A percentile compares a stretch with the other conserved stretches of the same genome.
Evolutionary conservation across 495 filamentous ascomycete genomes (phyloP).

Genomic region (Trichoderma gamsii): DNA sequence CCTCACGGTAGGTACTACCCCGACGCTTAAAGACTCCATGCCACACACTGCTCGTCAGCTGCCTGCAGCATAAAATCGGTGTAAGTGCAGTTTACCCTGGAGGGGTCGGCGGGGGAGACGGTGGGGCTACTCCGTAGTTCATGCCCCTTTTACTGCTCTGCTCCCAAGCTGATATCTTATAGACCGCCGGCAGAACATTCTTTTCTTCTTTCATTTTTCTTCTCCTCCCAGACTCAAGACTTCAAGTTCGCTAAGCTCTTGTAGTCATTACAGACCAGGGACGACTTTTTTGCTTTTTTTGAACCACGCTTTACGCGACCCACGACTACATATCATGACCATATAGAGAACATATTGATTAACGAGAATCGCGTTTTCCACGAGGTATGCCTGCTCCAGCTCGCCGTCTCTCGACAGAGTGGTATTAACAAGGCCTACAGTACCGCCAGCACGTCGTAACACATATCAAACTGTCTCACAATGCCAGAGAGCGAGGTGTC

Average conservation of each 20-base stretch:
- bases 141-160: conserved; percentile 12
- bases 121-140: background rate
- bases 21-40: background rate
- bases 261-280: too few relatives aligned
- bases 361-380: too few relatives aligned
- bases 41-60: background rate
- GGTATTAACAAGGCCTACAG: background rate
- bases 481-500: conserved; percentile 1
- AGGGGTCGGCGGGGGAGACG: conserved; percentile 3
- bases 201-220: too few relatives aligned
- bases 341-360: too few relatives aligned
- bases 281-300: too few relatives aligned
- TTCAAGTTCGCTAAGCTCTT: too few relatives aligned
- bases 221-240: too few relatives aligned
- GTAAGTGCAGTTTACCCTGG: background rate
- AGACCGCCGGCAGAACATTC: too few relatives aligned
- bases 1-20: too few relatives aligned
- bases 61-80: background rate
- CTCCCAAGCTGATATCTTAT: background rate
- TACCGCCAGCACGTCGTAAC: background rate
- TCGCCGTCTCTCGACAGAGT: background rate
- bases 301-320: too few relatives aligned
- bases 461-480: background rate
- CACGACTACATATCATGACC: too few relatives aligned
- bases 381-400: background rate